Conservation (phyloP, 2,329 filamentous ascomycete species). For the Pseudopyrenochaeta lycopersici region DNA sequence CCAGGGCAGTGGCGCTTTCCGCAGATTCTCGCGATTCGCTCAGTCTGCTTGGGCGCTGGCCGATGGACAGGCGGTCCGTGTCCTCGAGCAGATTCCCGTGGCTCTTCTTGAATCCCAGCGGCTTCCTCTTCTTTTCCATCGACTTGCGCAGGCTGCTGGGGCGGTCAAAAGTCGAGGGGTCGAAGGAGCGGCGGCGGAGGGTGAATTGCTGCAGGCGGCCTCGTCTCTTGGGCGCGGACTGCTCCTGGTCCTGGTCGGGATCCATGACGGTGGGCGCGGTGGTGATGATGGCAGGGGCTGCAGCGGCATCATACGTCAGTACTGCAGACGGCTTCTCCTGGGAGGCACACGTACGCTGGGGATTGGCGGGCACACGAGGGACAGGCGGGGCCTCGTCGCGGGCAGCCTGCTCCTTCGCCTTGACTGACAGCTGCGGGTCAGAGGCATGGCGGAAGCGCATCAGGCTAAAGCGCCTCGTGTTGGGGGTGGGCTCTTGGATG, state of each 20-base stretch:
- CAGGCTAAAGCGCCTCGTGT: conserved; percentile 68
- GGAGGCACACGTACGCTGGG: conserved; percentile 21
- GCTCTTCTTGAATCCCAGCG: conserved; percentile 40
- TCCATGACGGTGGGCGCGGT: conserved; percentile 79
- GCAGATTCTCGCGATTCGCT: conserved; percentile 70
- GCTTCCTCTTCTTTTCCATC: conserved; percentile 44
- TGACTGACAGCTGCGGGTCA: conserved; percentile 83
- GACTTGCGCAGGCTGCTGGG: conserved; percentile 45
- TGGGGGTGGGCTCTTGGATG: conserved; percentile 47
- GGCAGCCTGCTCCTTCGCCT: conserved; percentile 73
- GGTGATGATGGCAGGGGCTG: conserved; percentile 79
- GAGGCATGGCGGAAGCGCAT: conserved; percentile 91
- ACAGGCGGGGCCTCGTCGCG: conserved; percentile 37
- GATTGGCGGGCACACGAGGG: conserved; percentile 44
- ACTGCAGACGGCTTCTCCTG: conserved; percentile 8
- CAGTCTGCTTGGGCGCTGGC: conserved; percentile 54
- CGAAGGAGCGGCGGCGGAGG: conserved; percentile 48
- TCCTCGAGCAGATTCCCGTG: conserved; percentile 45
- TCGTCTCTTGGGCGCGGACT: conserved; percentile 35
- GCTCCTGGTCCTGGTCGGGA: conserved; percentile 15
- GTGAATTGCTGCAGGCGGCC: conserved; percentile 47
- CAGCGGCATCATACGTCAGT: conserved; percentile 32
- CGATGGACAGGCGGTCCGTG: conserved; percentile 70
- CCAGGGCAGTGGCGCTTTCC: conserved; percentile 68
- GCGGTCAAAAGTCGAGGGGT: conserved; percentile 41